Evolutionary conservation across 2,329 filamentous ascomycete genomes (phyloP).

Genomic region (Colletotrichum kahawae): DNA sequence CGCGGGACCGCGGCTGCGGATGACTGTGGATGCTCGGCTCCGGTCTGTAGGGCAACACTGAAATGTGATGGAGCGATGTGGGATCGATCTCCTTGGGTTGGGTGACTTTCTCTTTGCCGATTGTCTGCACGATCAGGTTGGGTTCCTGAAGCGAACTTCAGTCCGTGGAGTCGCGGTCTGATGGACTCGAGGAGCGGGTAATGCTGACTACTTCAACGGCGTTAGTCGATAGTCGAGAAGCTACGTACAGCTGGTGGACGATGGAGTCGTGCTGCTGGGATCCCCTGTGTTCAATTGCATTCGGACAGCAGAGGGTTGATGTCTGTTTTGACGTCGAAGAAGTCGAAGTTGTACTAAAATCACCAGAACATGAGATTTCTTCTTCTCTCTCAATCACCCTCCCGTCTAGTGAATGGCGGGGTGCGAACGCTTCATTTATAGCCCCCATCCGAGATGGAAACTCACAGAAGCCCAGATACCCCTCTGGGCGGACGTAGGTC

Average conservation of each 20-base stretch:
- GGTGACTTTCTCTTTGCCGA: background rate
- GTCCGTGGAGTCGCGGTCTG: background rate
- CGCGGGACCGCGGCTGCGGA: background rate
- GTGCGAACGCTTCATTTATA: constrained; percentile 1
- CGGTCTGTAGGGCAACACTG: background rate
- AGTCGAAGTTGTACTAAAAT: background rate
- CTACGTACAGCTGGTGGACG: background rate
- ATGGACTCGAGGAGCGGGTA: background rate
- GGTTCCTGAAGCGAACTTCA: background rate
- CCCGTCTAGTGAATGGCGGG: background rate
- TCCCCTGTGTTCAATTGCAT: background rate
- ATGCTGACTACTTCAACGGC: background rate
- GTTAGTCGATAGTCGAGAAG: background rate
- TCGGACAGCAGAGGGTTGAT: background rate
- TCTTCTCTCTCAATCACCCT: background rate
- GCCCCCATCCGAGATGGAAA: background rate
- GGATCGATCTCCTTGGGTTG: background rate
- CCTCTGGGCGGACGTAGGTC: background rate
- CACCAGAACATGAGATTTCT: background rate
- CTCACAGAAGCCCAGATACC: background rate
- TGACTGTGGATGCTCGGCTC: background rate
- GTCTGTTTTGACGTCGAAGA: background rate
- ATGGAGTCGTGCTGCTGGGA: background rate
- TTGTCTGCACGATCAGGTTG: background rate
- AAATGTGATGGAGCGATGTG: background rate